phyloP scores from a whole-genome alignment of 768 basidiomycete genomes.

The Strobilomyces confusus region DNA sequence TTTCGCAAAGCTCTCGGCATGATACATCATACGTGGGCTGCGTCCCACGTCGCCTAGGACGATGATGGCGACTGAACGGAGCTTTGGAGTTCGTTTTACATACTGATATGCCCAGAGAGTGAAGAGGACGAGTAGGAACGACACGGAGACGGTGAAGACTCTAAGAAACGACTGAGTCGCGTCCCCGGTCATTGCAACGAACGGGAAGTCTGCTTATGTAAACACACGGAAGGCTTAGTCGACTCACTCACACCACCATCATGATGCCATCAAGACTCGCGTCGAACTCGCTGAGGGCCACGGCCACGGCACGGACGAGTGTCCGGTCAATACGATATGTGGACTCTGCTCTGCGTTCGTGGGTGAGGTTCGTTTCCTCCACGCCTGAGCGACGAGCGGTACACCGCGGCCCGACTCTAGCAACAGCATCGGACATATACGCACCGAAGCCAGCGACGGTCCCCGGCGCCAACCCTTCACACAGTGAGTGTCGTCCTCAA shows the following conservation, averaged over 20 bases:
- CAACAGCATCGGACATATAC: slow-evolving; percentile 30
- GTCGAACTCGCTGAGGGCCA: slow-evolving; percentile 16
- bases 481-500: slow-evolving; percentile 30
- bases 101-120: slow-evolving; percentile 14
- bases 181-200: background rate
- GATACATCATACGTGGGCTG: slow-evolving; percentile 98
- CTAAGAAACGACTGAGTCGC: background rate
- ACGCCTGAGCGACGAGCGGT: slow-evolving; percentile 19
- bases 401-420: slow-evolving; percentile 32
- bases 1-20: slow-evolving; percentile 87
- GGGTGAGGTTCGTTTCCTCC: slow-evolving; percentile 24
- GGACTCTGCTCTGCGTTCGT: slow-evolving; percentile 15
- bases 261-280: slow-evolving; percentile 18
- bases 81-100: slow-evolving; percentile 26
- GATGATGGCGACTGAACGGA: slow-evolving; percentile 79
- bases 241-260: slow-evolving; percentile 4
- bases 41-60: slow-evolving; percentile 96
- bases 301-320: background rate
- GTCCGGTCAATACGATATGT: slow-evolving; percentile 4
- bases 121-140: slow-evolving; percentile 12
- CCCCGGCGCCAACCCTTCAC: slow-evolving; percentile 17
- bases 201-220: slow-evolving; percentile 17
- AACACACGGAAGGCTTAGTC: slow-evolving; percentile 10
- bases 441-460: slow-evolving; percentile 6
- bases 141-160: slow-evolving; percentile 6